Evolutionary conservation across 768 basidiomycete genomes (phyloP).

Genomic region (Psilocybe sp.): DNA sequence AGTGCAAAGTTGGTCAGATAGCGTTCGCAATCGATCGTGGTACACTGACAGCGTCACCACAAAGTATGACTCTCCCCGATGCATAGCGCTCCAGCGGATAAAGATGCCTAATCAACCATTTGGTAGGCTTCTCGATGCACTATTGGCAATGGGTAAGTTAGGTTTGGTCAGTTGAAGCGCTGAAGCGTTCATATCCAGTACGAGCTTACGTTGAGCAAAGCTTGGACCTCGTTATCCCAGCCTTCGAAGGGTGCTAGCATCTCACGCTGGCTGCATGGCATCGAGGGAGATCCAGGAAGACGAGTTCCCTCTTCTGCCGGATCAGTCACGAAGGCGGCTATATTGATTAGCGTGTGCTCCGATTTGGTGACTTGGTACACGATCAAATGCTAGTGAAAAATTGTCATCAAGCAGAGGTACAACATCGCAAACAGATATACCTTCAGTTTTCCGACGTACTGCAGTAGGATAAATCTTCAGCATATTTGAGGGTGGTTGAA

Average conservation of each 20-base stretch:
- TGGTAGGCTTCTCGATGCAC: slow-evolving; percentile 36
- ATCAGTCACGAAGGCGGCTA: slow-evolving; percentile 38
- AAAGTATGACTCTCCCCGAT: slow-evolving; percentile 36
- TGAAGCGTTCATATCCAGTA: neutral
- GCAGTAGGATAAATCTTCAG: neutral
- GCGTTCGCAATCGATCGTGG: neutral
- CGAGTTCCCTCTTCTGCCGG: slow-evolving; percentile 29
- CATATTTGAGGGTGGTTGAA: neutral
- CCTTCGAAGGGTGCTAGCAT: slow-evolving; percentile 30
- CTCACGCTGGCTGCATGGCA: slow-evolving; percentile 30
- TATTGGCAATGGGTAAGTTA: slow-evolving; percentile 8
- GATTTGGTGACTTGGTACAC: slow-evolving; percentile 43
- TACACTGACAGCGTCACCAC: slow-evolving; percentile 45
- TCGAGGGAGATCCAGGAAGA: slow-evolving; percentile 19
- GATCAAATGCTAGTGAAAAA: slow-evolving; percentile 37
- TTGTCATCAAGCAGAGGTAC: neutral
- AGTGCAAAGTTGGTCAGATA: neutral
- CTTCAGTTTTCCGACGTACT: slow-evolving; percentile 31
- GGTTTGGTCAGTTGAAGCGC: neutral
- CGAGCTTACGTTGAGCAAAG: slow-evolving; percentile 37
- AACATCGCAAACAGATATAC: slow-evolving; percentile 11
- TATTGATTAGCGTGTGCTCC: slow-evolving; percentile 43
- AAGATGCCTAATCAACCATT: slow-evolving; percentile 43
- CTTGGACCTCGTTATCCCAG: slow-evolving; percentile 46
- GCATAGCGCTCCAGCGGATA: slow-evolving; percentile 36